Conservation (phyloP, 495 filamentous ascomycete species). For the Hyaloscypha hepaticicola region DNA sequence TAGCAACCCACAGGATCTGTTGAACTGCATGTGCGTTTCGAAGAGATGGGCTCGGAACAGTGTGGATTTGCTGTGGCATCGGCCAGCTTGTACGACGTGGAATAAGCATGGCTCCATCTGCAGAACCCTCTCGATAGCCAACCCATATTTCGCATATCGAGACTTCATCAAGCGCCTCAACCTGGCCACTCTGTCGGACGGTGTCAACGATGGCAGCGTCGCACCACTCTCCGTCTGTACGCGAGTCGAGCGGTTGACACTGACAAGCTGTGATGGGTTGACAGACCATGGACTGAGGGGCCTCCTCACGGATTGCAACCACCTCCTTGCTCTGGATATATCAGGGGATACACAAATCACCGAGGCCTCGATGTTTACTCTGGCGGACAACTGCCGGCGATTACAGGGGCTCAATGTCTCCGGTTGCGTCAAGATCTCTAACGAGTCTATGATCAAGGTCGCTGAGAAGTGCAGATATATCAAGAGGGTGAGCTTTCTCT, state of each 20-base stretch:
- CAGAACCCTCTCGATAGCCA: conserved; percentile 62
- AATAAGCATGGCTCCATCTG: conserved; percentile 74
- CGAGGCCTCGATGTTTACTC: conserved; percentile 74
- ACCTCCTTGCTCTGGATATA: conserved; percentile 88
- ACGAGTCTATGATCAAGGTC: conserved; percentile 78
- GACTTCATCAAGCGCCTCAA: conserved; percentile 90
- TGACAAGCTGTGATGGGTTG: conserved; percentile 84
- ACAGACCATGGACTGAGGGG: conserved; percentile 81
- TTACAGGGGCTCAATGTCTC: conserved; percentile 95
- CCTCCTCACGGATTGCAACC: conserved; percentile 74
- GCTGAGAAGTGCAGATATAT: conserved; percentile 81
- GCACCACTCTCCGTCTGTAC: conserved; percentile 80
- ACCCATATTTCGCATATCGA: conserved; percentile 80
- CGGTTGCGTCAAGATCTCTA: conserved; percentile 78
- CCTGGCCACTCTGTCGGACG: conserved; percentile 68
- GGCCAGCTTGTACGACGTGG: conserved; percentile 87
- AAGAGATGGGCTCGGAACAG: conserved; percentile 90
- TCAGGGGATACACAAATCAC: conserved; percentile 78
- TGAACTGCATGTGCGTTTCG: conserved; percentile 88
- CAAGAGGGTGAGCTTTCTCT: conserved; percentile 66
- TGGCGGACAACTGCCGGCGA: conserved; percentile 76
- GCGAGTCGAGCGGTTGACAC: conserved; percentile 86
- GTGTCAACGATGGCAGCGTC: conserved; percentile 88
- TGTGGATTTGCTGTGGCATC: conserved; percentile 93
- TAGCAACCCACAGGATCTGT: conserved; percentile 67